Evolutionary conservation across 805 yeast genomes (phyloP).

Genomic region (Tetrapisispora fleetii): DNA sequence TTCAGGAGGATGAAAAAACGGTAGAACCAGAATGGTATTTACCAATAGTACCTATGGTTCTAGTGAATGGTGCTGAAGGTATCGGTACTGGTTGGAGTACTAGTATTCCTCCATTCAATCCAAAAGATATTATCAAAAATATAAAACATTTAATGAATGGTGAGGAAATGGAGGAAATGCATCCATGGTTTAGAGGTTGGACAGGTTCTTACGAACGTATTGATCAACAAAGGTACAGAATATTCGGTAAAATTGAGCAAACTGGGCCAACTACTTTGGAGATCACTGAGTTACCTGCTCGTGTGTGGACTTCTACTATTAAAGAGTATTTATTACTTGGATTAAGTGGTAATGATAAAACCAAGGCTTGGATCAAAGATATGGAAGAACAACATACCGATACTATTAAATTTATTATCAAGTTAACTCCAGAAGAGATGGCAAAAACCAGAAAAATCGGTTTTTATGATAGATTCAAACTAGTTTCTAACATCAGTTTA

Average conservation of each 20-base stretch:
- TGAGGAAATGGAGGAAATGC: conserved; percentile 60
- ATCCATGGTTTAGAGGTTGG: conserved; percentile 97
- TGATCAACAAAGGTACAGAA: conserved; percentile 58
- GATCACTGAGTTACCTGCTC: conserved; percentile 86
- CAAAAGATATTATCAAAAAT: conserved; percentile 69
- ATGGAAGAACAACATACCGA: conserved; percentile 89
- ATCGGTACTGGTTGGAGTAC: conserved; percentile 99
- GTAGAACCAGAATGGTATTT: conserved; percentile 95
- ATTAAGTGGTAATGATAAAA: conserved; percentile 64
- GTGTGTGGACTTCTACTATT: conserved; percentile 85
- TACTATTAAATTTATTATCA: conserved; percentile 70
- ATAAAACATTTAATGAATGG: conserved; percentile 63
- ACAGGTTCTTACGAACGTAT: conserved; percentile 64
- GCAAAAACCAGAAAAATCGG: conserved; percentile 65
- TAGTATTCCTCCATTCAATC: conserved; percentile 82
- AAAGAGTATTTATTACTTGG: conserved; percentile 76
- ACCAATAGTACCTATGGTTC: conserved; percentile 89
- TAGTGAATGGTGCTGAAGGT: conserved; percentile 95
- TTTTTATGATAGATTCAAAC: conserved; percentile 72
- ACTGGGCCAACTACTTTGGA: conserved; percentile 71
- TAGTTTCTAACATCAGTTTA: conserved; percentile 55
- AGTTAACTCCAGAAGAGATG: conserved; percentile 74
- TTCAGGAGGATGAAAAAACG: conserved; percentile 86
- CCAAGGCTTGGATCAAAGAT: conserved; percentile 81
- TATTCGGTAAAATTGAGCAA: conserved; percentile 74